phyloP scores from a whole-genome alignment of 305 asterid species.

The Fraxinus latifolia region DNA sequence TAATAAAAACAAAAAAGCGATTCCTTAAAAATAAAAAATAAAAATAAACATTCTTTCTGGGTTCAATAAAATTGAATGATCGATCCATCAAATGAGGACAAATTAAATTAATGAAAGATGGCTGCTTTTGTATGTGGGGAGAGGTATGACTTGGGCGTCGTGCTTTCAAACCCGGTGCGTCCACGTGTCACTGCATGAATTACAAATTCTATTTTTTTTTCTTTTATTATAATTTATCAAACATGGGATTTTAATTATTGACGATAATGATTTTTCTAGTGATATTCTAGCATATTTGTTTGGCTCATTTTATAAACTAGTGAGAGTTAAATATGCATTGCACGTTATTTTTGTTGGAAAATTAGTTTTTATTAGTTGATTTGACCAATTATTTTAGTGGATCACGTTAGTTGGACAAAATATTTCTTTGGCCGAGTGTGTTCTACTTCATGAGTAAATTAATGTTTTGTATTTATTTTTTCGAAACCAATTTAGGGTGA shows the following conservation, averaged over 20 bases:
- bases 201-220: background rate
- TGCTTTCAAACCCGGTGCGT: background rate
- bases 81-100: background rate
- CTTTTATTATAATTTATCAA: background rate
- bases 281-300: background rate
- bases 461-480: no score
- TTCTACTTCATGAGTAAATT: no score
- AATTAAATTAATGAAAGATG: background rate
- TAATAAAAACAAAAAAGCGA: background rate
- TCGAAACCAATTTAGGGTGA: no score
- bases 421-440: no score
- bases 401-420: no score
- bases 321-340: no score
- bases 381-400: no score
- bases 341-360: no score
- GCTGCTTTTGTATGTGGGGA: background rate
- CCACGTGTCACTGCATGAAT: background rate
- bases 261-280: background rate
- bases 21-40: background rate
- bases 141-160: background rate
- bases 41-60: background rate
- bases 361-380: no score
- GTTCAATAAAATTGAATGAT: background rate
- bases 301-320: background rate
- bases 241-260: background rate